phyloP scores from a whole-genome alignment of 495 filamentous ascomycete species.

The Tuber borchii region DNA sequence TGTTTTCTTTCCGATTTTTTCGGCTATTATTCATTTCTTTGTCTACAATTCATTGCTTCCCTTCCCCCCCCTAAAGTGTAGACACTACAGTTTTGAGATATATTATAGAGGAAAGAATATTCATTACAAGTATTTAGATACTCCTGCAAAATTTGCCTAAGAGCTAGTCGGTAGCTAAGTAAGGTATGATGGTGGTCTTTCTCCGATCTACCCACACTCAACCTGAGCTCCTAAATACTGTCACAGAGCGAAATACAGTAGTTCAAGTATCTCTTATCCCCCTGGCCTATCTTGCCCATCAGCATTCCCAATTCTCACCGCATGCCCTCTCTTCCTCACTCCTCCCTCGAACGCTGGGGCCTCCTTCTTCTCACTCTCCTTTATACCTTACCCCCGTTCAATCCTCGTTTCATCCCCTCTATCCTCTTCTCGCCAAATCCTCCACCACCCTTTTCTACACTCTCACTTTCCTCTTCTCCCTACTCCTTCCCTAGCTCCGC shows the following conservation, averaged over 20 bases:
- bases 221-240: too few species aligned
- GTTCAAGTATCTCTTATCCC: constrained; percentile 1
- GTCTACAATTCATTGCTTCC: too few species aligned
- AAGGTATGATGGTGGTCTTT: too few species aligned
- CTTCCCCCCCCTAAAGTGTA: too few species aligned
- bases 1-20: too few species aligned
- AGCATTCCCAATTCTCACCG: not conserved
- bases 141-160: too few species aligned
- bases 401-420: not conserved
- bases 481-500: constrained; percentile 27
- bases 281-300: not conserved
- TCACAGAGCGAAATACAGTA: not conserved
- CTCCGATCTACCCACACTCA: too few species aligned
- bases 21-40: too few species aligned
- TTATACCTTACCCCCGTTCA: not conserved
- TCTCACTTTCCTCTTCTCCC: not conserved
- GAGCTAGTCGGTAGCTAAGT: too few species aligned
- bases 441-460: not conserved
- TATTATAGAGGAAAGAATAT: too few species aligned
- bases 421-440: not conserved
- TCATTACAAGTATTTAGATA: too few species aligned
- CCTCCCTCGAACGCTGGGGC: not conserved
- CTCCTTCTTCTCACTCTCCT: not conserved
- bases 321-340: not conserved
- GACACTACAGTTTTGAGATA: too few species aligned